Base-by-base conservation (phyloP, 129 eudicot genomes). In the Daucus carota region DNA sequence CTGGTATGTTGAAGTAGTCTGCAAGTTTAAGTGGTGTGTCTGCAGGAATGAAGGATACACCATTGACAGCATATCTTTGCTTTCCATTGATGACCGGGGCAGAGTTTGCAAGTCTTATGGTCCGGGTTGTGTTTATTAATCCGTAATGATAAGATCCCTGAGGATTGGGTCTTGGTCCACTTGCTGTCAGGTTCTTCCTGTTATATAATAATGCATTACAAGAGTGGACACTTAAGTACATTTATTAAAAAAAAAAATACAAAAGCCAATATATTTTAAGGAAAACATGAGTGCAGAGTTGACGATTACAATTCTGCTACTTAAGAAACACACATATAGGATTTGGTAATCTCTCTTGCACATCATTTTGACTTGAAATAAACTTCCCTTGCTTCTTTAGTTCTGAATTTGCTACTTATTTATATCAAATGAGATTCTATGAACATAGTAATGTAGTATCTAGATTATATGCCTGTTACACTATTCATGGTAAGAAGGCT, bases 131-230 rank as follows among this genome's bases (percentile, higher is more conserved):
- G 81, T 85, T 83, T 44, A 90, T 86, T 84, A 82, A 45, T 22
- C 96, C 96, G 36, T 90, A 90, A 82, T 88, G 96, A 76, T 84
- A 90, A 0, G 96, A 90, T 16, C 96, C 96, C 41, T 90, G 96
- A 2, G 93, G 92, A 71, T 90, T 90, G 0, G 96, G 96, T 50
- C 96, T 88, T 28, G 96, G 93, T 76, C 93, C 96, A 78, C 90
- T 90, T 33, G 96, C 93, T 11, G 96, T 80, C 73, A 84, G 77
- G 72, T 90, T 90, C 54, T 90, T 83, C 86, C 95, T 89, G 66
- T 41, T 74, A 38, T 31, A 29, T 60, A 28, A 63, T 46, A 41
- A 29, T 17, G 65, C 16, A 46, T 20, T 29, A 45, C 43, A 24
- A 29, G 17, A 48, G 29, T 16, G 62, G 20, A 29, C 28, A 67